These are phyloP conservation scores for Eucalyptus erythrocorys DNA, from an alignment of 345 rosid genomes.

Conservation along the genomic window DNA sequence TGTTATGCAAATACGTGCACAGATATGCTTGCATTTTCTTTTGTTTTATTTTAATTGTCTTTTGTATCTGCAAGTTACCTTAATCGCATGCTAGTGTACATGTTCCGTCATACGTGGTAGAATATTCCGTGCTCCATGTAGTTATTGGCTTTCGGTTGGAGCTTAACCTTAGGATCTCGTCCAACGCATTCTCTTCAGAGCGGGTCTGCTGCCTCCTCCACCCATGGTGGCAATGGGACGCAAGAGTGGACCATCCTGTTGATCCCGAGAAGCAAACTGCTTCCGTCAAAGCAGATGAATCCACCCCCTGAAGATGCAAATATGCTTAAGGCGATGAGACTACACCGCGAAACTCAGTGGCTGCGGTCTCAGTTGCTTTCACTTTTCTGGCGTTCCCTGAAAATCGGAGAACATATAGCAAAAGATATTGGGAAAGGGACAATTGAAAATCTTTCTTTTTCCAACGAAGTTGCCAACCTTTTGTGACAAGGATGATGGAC, in stretches of 20 bases:
- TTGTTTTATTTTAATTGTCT: neutral
- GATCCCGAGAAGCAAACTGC: constrained; percentile 17
- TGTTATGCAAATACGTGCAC: neutral
- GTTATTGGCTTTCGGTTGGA: constrained; percentile 95
- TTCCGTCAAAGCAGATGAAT: constrained; percentile 1
- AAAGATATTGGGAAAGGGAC: neutral
- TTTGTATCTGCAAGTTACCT: neutral
- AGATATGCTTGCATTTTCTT: neutral
- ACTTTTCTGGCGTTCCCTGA: neutral
- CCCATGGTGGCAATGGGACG: constrained; percentile 78
- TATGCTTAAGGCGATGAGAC: neutral
- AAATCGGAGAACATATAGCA: neutral
- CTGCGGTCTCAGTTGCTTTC: neutral
- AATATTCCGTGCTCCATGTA: neutral
- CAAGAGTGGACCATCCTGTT: constrained; percentile 68
- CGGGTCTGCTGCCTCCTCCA: constrained; percentile 91
- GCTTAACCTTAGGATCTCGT: constrained; percentile 91
- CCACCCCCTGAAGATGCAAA: neutral
- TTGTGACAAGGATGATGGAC: neutral
- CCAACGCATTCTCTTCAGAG: constrained; percentile 66
- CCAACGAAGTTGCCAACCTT: neutral
- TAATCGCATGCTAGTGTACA: neutral
- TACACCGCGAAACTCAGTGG: neutral
- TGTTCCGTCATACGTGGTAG: neutral
- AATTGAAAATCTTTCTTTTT: too few relatives aligned